These are phyloP conservation scores for Cladorrhinum sp. DNA, from an alignment of 2,329 filamentous ascomycete genomes.

Conservation along the genomic window DNA sequence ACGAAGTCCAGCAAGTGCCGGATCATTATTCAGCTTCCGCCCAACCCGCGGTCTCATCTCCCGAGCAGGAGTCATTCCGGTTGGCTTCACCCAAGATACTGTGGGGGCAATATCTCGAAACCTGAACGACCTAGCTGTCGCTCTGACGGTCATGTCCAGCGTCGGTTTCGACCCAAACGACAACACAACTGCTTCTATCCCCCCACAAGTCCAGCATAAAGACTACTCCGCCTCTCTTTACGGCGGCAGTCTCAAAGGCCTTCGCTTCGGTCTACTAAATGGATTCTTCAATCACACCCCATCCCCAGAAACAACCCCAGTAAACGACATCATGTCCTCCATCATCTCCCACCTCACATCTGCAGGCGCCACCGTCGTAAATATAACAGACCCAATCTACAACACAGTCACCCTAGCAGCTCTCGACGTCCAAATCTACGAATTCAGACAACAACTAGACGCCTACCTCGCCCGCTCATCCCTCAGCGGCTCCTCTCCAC, in stretches of 20 bases:
- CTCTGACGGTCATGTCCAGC: constrained; percentile 51
- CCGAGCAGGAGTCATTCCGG: constrained; percentile 50
- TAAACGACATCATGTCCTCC: constrained; percentile 51
- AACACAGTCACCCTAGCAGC: constrained; percentile 48
- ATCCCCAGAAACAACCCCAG: constrained; percentile 52
- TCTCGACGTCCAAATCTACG: constrained; percentile 59
- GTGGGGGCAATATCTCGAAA: constrained; percentile 53
- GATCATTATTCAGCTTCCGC: constrained; percentile 56
- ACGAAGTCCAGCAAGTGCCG: constrained; percentile 59
- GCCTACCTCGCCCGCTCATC: constrained; percentile 49
- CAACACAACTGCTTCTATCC: constrained; percentile 50
- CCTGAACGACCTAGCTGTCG: constrained; percentile 48
- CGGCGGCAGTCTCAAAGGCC: constrained; percentile 26
- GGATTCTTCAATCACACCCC: constrained; percentile 56
- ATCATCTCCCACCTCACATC: constrained; percentile 44
- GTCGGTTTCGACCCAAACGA: constrained; percentile 49
- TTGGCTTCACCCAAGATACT: constrained; percentile 55
- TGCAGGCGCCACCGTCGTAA: constrained; percentile 49
- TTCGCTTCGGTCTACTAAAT: constrained; percentile 38
- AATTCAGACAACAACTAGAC: constrained; percentile 55
- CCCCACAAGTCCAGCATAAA: constrained; percentile 36
- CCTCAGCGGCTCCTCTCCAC: constrained; percentile 33
- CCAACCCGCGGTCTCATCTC: constrained; percentile 54
- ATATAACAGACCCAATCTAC: constrained; percentile 48
- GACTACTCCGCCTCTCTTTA: constrained; percentile 46